phyloP scores from a whole-genome alignment of 495 filamentous ascomycete species.

The Tuber umbilicatum region DNA sequence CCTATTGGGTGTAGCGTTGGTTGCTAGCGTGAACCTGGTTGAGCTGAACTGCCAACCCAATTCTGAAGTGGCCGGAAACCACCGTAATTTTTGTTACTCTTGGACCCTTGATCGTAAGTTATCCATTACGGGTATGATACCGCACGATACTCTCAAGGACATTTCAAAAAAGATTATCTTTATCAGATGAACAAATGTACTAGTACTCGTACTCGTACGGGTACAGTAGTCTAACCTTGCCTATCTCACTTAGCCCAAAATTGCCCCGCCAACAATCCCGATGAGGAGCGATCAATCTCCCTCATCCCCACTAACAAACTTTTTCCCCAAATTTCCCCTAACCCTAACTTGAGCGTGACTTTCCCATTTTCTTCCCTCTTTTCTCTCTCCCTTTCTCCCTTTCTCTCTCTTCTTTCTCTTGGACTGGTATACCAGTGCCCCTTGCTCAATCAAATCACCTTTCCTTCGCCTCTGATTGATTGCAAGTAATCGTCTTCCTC shows the following conservation, averaged over 20 bases:
- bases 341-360: constrained; percentile 44
- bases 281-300: background rate
- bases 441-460: constrained; percentile 34
- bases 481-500: constrained; percentile 13
- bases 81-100: too few species aligned
- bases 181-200: background rate
- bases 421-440: constrained; percentile 42
- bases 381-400: constrained; percentile 30
- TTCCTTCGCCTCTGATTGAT: constrained; percentile 33
- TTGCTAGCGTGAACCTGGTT: background rate
- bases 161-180: background rate
- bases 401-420: constrained; percentile 45
- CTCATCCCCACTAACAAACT: background rate
- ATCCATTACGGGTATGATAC: too few species aligned
- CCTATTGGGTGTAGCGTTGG: constrained; percentile 10
- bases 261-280: constrained; percentile 44
- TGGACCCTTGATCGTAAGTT: too few species aligned
- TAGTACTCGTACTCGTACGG: too few species aligned
- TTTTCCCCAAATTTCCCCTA: constrained; percentile 18
- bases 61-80: background rate
- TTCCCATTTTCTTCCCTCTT: constrained; percentile 48
- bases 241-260: constrained; percentile 13
- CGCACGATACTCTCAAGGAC: background rate
- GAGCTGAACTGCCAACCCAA: background rate
- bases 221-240: constrained; percentile 11